phyloP scores from a whole-genome alignment of 1,284 basidiomycete genomes.

The Apiotrichum mycotoxinovorans region DNA sequence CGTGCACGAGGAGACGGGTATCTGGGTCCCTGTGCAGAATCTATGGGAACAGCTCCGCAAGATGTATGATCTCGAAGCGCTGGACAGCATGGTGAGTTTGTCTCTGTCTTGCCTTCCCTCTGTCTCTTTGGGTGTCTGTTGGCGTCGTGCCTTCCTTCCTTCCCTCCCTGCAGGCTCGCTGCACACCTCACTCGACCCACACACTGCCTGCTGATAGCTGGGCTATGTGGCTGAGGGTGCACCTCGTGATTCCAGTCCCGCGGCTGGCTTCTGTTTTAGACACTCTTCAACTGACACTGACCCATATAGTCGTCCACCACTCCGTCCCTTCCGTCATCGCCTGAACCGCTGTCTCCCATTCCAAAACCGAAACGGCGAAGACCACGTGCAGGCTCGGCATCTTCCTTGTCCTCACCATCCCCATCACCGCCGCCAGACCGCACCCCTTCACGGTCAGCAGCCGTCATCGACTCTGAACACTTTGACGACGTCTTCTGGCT shows the following conservation, averaged over 20 bases:
- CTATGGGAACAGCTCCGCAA: conserved; percentile 69
- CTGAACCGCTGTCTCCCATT: conserved; percentile 19
- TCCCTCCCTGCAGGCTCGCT: neutral
- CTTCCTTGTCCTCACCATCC: conserved; percentile 12
- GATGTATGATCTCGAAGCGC: conserved; percentile 70
- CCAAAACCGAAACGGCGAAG: conserved; percentile 13
- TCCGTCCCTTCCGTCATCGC: conserved; percentile 18
- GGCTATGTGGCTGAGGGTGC: too few species aligned
- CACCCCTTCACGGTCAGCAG: conserved; percentile 2
- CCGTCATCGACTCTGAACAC: conserved; percentile 19
- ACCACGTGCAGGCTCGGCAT: conserved; percentile 11
- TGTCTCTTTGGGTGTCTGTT: too few species aligned
- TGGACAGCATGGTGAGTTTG: conserved; percentile 66
- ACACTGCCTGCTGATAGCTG: too few species aligned
- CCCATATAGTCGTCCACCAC: conserved; percentile 19
- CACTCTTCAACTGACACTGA: neutral
- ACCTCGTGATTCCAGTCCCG: too few species aligned
- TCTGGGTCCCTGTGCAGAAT: conserved; percentile 57
- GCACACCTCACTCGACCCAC: too few species aligned
- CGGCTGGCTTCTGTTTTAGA: too few species aligned
- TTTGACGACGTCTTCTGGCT: conserved; percentile 18
- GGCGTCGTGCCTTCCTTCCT: too few species aligned
- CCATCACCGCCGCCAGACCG: conserved; percentile 6
- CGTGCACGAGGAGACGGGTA: conserved; percentile 33
- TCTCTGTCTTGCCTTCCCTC: neutral